Percentiles rank a stretch among this genome's conserved stretches.
phyloP scores from a whole-genome alignment of 192 early-diverging fungal genomes.

The Dimargaris cristalligena region DNA sequence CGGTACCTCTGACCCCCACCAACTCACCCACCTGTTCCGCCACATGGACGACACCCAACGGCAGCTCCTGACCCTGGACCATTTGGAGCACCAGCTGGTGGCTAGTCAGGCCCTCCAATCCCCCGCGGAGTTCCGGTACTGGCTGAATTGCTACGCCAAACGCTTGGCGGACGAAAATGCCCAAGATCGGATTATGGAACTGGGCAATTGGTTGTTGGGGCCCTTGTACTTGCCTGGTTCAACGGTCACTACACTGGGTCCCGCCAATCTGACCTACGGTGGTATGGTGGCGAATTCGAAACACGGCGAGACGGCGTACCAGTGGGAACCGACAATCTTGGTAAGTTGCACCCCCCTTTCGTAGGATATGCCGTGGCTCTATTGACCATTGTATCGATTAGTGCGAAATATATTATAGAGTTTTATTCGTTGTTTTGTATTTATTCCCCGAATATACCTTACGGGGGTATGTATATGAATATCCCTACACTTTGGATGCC shows the following conservation, averaged over 20 bases:
- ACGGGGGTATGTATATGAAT: too few species aligned
- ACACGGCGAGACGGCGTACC: too few species aligned
- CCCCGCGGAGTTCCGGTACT: constrained; percentile 10
- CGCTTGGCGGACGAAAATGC: constrained; percentile 11
- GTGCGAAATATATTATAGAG: too few species aligned
- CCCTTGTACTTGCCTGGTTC: not conserved
- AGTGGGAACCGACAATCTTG: constrained; percentile 2
- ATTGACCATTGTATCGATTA: too few species aligned
- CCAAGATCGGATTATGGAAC: not conserved
- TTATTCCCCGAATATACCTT: too few species aligned
- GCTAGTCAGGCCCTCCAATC: not conserved
- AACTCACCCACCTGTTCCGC: constrained; percentile 9
- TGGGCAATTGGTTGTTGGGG: constrained; percentile 5
- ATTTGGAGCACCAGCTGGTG: constrained; percentile 20
- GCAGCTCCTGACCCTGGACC: constrained; percentile 21
- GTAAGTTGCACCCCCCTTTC: too few species aligned
- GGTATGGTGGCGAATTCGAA: too few species aligned
- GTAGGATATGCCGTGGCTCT: too few species aligned
- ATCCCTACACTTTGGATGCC: too few species aligned
- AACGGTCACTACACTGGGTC: not conserved
- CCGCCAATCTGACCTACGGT: not conserved
- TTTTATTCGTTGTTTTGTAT: too few species aligned
- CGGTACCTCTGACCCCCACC: constrained; percentile 7
- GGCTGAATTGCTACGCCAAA: constrained; percentile 9
- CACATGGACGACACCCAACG: constrained; percentile 2